Conservation (phyloP, 495 filamentous ascomycete genomes). For the Neurospora sp. region DNA sequence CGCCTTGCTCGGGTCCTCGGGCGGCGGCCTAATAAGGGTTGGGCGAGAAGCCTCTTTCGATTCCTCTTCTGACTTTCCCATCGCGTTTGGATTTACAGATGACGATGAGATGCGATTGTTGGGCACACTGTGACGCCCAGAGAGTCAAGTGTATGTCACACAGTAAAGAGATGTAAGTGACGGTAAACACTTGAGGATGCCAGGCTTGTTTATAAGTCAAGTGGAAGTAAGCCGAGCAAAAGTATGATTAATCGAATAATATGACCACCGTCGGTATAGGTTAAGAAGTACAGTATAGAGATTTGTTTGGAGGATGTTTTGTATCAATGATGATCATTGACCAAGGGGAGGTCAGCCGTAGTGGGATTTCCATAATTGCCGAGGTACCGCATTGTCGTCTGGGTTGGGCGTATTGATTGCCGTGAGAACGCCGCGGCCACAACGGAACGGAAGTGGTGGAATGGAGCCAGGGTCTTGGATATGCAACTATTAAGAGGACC, state of each 20-base stretch:
- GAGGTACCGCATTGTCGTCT: neutral
- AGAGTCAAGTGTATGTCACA: neutral
- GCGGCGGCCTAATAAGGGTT: conserved; percentile 70
- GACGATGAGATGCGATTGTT: neutral
- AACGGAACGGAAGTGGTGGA: neutral
- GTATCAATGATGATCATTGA: neutral
- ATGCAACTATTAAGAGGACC: neutral
- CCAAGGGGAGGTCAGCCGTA: neutral
- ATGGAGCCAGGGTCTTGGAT: neutral
- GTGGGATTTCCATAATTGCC: neutral
- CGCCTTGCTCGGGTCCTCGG: conserved; percentile 59
- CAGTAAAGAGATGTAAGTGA: neutral
- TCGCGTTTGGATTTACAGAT: neutral
- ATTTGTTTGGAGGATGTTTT: neutral
- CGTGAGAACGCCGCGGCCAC: neutral
- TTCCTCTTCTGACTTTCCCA: neutral
- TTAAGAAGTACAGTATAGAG: neutral
- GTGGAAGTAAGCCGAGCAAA: neutral
- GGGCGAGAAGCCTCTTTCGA: conserved; percentile 15
- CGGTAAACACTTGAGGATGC: neutral
- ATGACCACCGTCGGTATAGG: neutral
- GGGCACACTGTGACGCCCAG: neutral
- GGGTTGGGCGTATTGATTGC: neutral
- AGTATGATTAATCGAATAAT: neutral
- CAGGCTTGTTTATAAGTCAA: neutral